These are phyloP conservation scores for Pseudomonodictys pantanalensis DNA, from an alignment of 495 filamentous ascomycete genomes.

Conservation along the genomic window DNA sequence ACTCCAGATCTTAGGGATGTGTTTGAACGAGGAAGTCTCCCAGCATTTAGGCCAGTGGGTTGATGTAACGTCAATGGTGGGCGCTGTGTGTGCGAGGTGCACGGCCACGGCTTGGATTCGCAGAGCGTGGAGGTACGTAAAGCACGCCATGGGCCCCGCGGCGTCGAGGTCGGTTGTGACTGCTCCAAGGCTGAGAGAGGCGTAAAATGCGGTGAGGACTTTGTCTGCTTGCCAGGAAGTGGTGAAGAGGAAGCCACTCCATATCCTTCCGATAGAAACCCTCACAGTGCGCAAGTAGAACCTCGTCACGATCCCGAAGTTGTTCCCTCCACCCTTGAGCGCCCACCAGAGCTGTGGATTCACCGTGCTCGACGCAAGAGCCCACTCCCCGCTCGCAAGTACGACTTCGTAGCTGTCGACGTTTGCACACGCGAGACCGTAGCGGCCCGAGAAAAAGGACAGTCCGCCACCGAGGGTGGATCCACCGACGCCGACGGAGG, in stretches of 20 bases:
- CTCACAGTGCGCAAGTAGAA: conserved; percentile 30
- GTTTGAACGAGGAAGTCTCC: conserved; percentile 31
- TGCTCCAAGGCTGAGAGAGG: conserved; percentile 9
- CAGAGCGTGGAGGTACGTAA: conserved; percentile 24
- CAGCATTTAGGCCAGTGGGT: conserved; percentile 4
- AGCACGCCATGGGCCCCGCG: conserved; percentile 40
- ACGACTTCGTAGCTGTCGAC: background rate
- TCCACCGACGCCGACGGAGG: background rate
- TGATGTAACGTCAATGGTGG: background rate
- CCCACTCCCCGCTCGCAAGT: background rate
- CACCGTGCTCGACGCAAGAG: background rate
- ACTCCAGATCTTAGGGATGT: conserved; percentile 39
- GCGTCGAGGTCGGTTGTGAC: conserved; percentile 32
- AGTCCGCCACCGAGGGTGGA: background rate
- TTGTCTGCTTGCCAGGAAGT: conserved; percentile 33
- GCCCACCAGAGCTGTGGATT: conserved; percentile 18
- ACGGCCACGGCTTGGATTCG: conserved; percentile 22
- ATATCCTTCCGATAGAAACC: background rate
- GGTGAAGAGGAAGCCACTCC: conserved; percentile 35
- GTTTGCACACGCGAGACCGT: background rate
- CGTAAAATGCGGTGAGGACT: conserved; percentile 35
- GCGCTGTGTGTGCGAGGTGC: conserved; percentile 6
- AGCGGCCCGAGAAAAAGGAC: background rate
- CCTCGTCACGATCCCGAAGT: conserved; percentile 32
- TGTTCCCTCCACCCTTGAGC: conserved; percentile 22